A percentile compares a stretch with the other conserved stretches of the same genome.
Evolutionary conservation across 345 rosid genomes (phyloP).

Genomic region (Citrus sp.): DNA sequence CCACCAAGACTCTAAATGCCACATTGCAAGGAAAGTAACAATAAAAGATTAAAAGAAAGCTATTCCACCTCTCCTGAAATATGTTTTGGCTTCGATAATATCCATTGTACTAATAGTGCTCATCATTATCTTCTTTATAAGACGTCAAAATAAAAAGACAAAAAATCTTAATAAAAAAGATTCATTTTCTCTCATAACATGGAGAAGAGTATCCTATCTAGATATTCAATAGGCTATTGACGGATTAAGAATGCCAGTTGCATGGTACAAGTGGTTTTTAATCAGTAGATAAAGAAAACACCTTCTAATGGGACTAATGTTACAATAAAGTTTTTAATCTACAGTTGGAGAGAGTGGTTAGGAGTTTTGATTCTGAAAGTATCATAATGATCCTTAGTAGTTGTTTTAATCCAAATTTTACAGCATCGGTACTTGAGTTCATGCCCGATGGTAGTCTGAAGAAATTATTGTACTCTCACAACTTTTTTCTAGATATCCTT

Average conservation of each 20-base stretch:
- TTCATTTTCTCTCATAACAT: background rate
- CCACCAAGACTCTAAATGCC: background rate
- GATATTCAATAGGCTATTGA: background rate
- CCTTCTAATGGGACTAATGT: too few species aligned
- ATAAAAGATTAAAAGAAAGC: background rate
- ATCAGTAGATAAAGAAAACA: too few species aligned
- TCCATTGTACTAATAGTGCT: background rate
- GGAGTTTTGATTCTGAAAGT: constrained; percentile 11
- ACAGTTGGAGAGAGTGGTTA: background rate
- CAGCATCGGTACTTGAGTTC: too few species aligned
- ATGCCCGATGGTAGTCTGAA: too few species aligned
- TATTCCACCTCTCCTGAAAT: background rate
- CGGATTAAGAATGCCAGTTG: background rate
- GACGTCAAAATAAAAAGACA: background rate
- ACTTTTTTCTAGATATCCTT: background rate
- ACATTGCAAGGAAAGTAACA: background rate
- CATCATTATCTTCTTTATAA: background rate
- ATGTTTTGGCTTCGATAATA: background rate
- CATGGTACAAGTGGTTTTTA: too few species aligned
- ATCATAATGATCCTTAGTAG: background rate
- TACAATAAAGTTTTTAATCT: constrained; percentile 6
- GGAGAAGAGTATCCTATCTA: background rate
- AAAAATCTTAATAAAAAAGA: background rate
- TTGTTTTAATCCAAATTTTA: background rate
- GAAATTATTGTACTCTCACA: background rate